These are phyloP conservation scores for Barbatosphaeria neglecta DNA, from an alignment of 495 filamentous ascomycete species.

Conservation along the genomic window DNA sequence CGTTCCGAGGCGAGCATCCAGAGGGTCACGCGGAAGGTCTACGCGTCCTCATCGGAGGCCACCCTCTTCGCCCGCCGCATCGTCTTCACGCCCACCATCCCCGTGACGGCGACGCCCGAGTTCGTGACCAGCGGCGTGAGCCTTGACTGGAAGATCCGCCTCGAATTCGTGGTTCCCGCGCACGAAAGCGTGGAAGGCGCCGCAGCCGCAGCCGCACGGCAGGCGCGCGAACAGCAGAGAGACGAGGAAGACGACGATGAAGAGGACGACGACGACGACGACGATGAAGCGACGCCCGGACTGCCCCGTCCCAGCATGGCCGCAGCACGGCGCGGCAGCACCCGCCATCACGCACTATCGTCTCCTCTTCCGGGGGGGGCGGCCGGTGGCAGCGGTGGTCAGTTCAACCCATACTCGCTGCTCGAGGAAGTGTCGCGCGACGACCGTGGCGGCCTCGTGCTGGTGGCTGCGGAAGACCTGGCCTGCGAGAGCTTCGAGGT, in stretches of 20 bases:
- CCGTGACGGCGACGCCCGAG: conserved; percentile 67
- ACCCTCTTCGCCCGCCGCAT: conserved; percentile 68
- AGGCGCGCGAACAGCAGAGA: neutral
- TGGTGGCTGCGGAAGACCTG: conserved; percentile 64
- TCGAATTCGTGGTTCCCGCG: conserved; percentile 72
- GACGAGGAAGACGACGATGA: conserved; percentile 2
- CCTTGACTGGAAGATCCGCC: conserved; percentile 71
- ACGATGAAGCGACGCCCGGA: neutral
- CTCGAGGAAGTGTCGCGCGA: conserved; percentile 55
- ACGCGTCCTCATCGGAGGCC: conserved; percentile 65
- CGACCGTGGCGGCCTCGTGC: conserved; percentile 54
- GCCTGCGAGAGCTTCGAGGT: conserved; percentile 86
- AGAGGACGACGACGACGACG: conserved; percentile 1
- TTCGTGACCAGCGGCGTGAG: conserved; percentile 81
- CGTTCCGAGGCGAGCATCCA: conserved; percentile 72
- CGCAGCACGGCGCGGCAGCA: neutral
- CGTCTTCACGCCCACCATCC: conserved; percentile 71
- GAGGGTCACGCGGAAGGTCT: conserved; percentile 69
- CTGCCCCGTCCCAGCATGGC: neutral
- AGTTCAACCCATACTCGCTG: conserved; percentile 21
- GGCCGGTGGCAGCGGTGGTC: too few relatives aligned
- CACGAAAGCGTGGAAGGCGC: conserved; percentile 9
- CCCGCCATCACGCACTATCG: too few relatives aligned
- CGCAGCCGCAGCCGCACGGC: neutral
- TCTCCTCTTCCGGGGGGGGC: too few relatives aligned